phyloP scores from a whole-genome alignment of 352 stramenopile genomes.

The Phytophthora pistaciae region DNA sequence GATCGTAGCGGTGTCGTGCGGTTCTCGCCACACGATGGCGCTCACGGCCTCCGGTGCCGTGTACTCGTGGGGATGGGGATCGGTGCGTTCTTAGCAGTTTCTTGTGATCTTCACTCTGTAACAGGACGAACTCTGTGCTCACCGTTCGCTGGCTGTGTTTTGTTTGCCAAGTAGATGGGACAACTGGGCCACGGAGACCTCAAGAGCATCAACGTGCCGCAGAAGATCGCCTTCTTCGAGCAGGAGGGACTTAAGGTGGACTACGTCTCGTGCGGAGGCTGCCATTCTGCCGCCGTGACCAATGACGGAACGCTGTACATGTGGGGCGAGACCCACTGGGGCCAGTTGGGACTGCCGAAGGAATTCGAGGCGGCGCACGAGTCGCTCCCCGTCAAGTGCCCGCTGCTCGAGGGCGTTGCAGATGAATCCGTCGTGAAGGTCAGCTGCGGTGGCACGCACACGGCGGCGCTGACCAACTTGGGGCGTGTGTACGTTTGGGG shows the following conservation, averaged over 20 bases:
- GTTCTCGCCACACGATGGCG: conserved; percentile 85
- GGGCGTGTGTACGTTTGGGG: conserved; percentile 86
- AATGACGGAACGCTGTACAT: conserved; percentile 78
- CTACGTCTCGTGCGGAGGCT: conserved; percentile 85
- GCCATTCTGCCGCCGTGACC: conserved; percentile 82
- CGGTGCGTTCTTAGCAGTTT: conserved; percentile 46
- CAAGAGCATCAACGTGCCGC: conserved; percentile 73
- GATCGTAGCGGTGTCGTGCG: conserved; percentile 76
- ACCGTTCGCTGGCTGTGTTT: conserved; percentile 16
- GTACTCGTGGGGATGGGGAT: conserved; percentile 85
- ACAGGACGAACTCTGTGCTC: background rate
- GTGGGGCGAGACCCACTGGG: conserved; percentile 88
- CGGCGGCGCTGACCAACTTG: conserved; percentile 70
- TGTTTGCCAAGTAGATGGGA: conserved; percentile 61
- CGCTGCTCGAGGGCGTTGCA: conserved; percentile 52
- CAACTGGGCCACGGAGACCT: conserved; percentile 81
- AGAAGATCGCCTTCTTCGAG: conserved; percentile 72
- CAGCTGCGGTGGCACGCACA: conserved; percentile 84
- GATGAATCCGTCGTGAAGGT: conserved; percentile 78
- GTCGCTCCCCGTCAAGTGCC: conserved; percentile 72
- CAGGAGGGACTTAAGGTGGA: conserved; percentile 56
- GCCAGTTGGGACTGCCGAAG: conserved; percentile 76
- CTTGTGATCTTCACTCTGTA: background rate
- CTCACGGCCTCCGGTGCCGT: conserved; percentile 70
- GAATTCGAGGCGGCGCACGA: conserved; percentile 68